Evolutionary conservation across 371 early-diverging fungal genomes (phyloP).

Genomic region (Rhizomucor pusillus): DNA sequence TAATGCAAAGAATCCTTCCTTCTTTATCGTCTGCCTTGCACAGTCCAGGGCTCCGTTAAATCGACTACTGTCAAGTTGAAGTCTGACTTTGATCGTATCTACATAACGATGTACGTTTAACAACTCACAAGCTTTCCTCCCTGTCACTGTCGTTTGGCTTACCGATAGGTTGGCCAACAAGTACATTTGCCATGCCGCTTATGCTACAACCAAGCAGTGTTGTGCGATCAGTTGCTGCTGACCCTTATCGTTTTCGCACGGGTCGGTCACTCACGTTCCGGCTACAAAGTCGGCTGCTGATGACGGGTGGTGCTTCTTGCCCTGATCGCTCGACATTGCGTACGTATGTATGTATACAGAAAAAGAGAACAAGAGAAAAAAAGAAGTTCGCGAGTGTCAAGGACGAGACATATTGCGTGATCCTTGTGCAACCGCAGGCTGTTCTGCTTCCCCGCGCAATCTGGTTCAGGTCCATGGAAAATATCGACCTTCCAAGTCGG

Average conservation of each 20-base stretch:
- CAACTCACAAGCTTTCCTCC: background rate
- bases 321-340: conserved; percentile 1
- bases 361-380: background rate
- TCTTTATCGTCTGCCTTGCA: conserved; percentile 56
- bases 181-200: conserved; percentile 49
- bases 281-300: conserved; percentile 45
- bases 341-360: background rate
- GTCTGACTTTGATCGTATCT: conserved; percentile 78
- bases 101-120: conserved; percentile 53
- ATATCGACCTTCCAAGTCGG: too few relatives aligned
- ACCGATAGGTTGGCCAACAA: conserved; percentile 39
- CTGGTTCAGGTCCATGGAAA: too few relatives aligned
- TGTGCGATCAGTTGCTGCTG: background rate
- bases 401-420: conserved; percentile 3
- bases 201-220: background rate
- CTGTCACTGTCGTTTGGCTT: background rate
- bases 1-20: conserved; percentile 69
- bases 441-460: too few relatives aligned
- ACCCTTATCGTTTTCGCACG: background rate
- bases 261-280: conserved; percentile 38
- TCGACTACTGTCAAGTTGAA: conserved; percentile 53
- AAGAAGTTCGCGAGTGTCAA: background rate
- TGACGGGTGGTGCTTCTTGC: conserved; percentile 15
- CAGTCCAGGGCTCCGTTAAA: conserved; percentile 75
- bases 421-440: conserved; percentile 6